These are phyloP conservation scores for Gracilaria domingensis DNA, from an alignment of 23 red algal species.

Conservation along the genomic window DNA sequence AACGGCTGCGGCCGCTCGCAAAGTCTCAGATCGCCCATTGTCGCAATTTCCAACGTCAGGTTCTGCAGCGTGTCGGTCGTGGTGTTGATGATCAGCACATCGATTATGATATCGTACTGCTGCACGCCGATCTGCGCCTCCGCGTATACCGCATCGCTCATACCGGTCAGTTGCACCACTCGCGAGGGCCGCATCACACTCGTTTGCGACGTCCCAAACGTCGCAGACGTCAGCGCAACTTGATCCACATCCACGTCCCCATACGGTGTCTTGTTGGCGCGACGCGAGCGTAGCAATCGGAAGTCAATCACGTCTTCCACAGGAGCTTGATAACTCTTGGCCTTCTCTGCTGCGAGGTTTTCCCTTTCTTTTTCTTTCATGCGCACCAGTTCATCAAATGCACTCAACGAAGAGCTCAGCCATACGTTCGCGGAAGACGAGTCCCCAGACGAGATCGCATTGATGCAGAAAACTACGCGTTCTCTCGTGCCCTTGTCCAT, in stretches of 20 bases:
- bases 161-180: slow-evolving; percentile 88
- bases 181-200: slow-evolving; percentile 78
- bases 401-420: slow-evolving; percentile 72
- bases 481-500: slow-evolving; percentile 90
- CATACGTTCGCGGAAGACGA: slow-evolving; percentile 29
- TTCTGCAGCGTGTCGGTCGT: slow-evolving; percentile 89
- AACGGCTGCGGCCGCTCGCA: slow-evolving; percentile 95
- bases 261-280: slow-evolving; percentile 48
- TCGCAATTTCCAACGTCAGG: slow-evolving; percentile 92
- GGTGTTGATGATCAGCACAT: slow-evolving; percentile 90
- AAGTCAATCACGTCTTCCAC: slow-evolving; percentile 91
- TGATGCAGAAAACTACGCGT: slow-evolving; percentile 87
- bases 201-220: slow-evolving; percentile 37
- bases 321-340: slow-evolving; percentile 77
- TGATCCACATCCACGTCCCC: slow-evolving; percentile 80
- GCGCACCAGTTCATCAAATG: slow-evolving; percentile 82
- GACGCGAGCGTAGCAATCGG: slow-evolving; percentile 80
- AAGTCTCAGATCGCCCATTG: slow-evolving; percentile 95
- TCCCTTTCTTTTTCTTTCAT: slow-evolving; percentile 77
- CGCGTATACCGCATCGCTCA: slow-evolving; percentile 97
- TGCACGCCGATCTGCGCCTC: slow-evolving; percentile 95
- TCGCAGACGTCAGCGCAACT: slow-evolving; percentile 55
- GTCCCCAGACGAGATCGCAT: slow-evolving; percentile 47
- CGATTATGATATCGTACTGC: slow-evolving; percentile 98
- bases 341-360: slow-evolving; percentile 68